Percentiles rank a stretch among this genome's conserved stretches.
These are phyloP conservation scores for Boletus pseudopeckii DNA, from an alignment of 768 basidiomycete species.

Conservation along the genomic window DNA sequence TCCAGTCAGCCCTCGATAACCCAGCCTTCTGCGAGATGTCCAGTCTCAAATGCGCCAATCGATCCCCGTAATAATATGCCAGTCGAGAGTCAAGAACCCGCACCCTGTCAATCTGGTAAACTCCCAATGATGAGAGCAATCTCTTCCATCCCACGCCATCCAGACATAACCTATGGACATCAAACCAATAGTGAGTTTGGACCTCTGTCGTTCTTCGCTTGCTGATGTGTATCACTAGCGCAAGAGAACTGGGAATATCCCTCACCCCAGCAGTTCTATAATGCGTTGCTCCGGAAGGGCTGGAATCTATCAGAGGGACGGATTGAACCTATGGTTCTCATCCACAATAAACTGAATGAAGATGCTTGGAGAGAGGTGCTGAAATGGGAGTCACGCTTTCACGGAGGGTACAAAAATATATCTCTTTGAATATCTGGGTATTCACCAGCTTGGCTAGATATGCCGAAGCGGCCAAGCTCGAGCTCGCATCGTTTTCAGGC, in stretches of 20 bases:
- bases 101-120: too few species aligned
- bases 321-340: constrained; percentile 2
- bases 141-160: too few species aligned
- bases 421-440: neutral
- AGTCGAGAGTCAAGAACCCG: too few species aligned
- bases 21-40: too few species aligned
- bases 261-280: constrained; percentile 14
- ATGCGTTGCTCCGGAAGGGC: constrained; percentile 11
- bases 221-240: neutral
- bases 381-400: constrained; percentile 13
- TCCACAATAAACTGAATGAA: constrained; percentile 13
- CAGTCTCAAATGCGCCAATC: too few species aligned
- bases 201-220: too few species aligned
- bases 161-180: too few species aligned
- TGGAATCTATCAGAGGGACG: constrained; percentile 1
- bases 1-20: too few species aligned
- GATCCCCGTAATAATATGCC: too few species aligned
- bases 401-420: constrained; percentile 7
- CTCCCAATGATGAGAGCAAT: too few species aligned
- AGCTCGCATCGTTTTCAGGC: constrained; percentile 12
- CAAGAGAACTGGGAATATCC: constrained; percentile 14
- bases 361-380: constrained; percentile 12
- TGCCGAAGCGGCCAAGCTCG: constrained; percentile 3
- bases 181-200: too few species aligned
- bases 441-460: neutral